Evolutionary conservation across 805 yeast species (phyloP), one percentile per base, ranked within the genome.

Genomic region (Schizosaccharomyces osmophilus): DNA sequence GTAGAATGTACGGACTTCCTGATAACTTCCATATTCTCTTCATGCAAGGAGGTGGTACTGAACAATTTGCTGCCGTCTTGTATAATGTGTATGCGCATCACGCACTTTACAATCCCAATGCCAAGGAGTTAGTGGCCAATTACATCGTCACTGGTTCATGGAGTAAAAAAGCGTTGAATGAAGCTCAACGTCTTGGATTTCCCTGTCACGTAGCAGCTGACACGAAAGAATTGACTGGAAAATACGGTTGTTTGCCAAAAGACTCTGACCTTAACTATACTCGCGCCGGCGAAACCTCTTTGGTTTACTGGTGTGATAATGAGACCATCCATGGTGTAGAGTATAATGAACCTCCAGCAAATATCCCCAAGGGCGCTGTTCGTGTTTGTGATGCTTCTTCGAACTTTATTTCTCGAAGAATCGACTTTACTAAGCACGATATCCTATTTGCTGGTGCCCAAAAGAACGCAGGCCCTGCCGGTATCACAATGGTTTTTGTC

Each of bases 41-140:
- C 74, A 73, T 90, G 73, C 99, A 93, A 75, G 97, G 98, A 65
- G 98, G 99, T 64, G 98, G 97, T 63, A 90, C 97, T 61, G 84
- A 88, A 39, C 97, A 96, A 5, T 93, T 93, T 67, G 85, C 97
- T 2, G 82, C 95, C 4, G 77, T 87, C 59, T 87, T 87, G 11
- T 81, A 89, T 67, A 90, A 89, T 70, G 71, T 93, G 72, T 71
- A 84, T 64, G 95, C 95, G 31, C 76, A 84, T 24, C 80, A 79
- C 71, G 84, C 84, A 58, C 81, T 80, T 65, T 19, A 51, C 17
- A 22, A 36, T 36, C 45, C 29, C 60, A 81, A 81, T 67, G 96
- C 95, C 61, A 81, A 77, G 32, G 13, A 22, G 2, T 29, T 51
- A 13, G 57, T 51, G 65, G 89, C 85, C 59, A 95, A 88, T 55